Conservation (phyloP, 768 basidiomycete genomes). For the Trametes coccinea region DNA sequence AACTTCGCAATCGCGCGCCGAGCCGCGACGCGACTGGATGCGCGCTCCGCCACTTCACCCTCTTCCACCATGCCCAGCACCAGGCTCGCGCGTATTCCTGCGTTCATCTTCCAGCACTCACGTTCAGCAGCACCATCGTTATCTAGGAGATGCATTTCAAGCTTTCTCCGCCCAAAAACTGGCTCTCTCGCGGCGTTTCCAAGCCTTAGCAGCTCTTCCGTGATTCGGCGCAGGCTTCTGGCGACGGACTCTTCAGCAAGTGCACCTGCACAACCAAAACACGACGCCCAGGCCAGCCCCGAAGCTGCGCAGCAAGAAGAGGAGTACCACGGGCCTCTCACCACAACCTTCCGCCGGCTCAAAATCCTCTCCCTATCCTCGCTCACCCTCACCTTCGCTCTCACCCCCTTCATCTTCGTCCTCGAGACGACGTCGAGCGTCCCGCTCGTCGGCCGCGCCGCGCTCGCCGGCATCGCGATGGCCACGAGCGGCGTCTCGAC, state of each 20-base stretch:
- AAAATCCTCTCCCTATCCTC: conserved; percentile 86
- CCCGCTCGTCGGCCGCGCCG: conserved; percentile 65
- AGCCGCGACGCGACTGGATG: conserved; percentile 6
- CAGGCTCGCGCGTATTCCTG: neutral
- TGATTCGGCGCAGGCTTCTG: neutral
- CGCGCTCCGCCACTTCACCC: neutral
- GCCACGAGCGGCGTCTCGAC: conserved; percentile 76
- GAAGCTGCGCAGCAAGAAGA: conserved; percentile 24
- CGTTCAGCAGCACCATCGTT: neutral
- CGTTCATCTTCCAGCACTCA: neutral
- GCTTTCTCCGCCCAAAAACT: neutral
- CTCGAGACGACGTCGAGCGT: conserved; percentile 67
- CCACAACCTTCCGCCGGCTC: conserved; percentile 70
- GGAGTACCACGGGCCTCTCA: conserved; percentile 71
- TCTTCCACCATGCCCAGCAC: conserved; percentile 8
- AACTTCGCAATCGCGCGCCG: neutral
- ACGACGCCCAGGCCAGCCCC: neutral
- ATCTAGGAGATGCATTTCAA: conserved; percentile 4
- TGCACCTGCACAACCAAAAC: neutral
- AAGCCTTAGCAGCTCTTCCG: neutral
- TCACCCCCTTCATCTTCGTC: conserved; percentile 81
- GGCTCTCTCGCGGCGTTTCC: too few relatives aligned
- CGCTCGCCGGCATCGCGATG: conserved; percentile 69
- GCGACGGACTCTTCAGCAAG: neutral
- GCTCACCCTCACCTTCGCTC: conserved; percentile 61